These are phyloP conservation scores for Senna siamea DNA, from an alignment of 306 rosid species.

Conservation along the genomic window DNA sequence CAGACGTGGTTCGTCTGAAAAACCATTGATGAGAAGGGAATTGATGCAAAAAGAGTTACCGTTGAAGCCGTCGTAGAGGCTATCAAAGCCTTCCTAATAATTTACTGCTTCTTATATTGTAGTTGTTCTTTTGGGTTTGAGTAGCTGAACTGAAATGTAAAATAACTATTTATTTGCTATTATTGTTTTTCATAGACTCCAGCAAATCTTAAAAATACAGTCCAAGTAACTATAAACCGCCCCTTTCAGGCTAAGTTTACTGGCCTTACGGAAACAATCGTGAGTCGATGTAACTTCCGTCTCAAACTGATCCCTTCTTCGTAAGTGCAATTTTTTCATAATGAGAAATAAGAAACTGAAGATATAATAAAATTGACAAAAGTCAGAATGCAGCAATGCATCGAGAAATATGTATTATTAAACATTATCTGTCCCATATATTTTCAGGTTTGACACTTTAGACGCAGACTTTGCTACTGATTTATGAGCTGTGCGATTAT, in stretches of 20 bases:
- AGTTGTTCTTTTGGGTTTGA: neutral
- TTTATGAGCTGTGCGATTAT: no score
- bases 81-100: conserved; percentile 49
- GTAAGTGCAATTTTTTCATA: neutral
- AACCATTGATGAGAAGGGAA: conserved; percentile 37
- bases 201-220: neutral
- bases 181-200: neutral
- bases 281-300: neutral
- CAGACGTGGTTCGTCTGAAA: conserved; percentile 23
- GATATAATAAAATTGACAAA: neutral
- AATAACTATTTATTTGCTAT: neutral
- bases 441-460: no score
- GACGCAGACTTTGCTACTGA: no score
- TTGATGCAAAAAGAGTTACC: conserved; percentile 36
- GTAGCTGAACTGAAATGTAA: neutral
- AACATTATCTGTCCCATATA: no score
- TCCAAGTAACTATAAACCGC: neutral
- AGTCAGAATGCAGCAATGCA: neutral
- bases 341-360: neutral
- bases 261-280: neutral
- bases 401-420: neutral
- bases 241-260: no score
- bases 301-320: neutral
- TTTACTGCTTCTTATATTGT: conserved; percentile 31
- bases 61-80: conserved; percentile 36